Evolutionary conservation across 2,329 filamentous ascomycete genomes (phyloP).

Genomic region (Diplodia mutila): DNA sequence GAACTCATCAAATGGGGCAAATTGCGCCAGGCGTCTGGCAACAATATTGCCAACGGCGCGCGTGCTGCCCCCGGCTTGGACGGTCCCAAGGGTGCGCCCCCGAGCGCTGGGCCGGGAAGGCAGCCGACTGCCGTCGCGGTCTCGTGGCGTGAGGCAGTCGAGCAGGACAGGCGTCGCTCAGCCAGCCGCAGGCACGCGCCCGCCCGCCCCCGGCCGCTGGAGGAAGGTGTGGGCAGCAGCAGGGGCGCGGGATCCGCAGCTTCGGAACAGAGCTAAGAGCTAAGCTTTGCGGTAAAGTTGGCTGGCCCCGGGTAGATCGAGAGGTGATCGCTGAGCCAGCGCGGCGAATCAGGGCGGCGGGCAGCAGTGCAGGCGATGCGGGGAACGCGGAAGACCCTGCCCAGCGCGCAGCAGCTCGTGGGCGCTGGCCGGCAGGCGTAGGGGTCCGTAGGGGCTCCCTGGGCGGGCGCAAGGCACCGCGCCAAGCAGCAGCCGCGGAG

Average conservation of each 20-base stretch:
- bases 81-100: constrained; percentile 2
- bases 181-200: constrained; percentile 17
- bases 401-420: constrained; percentile 2
- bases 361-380: constrained; percentile 1
- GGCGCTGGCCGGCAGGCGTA: background rate
- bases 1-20: constrained; percentile 22
- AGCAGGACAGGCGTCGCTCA: constrained; percentile 1
- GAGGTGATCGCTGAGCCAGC: constrained; percentile 12
- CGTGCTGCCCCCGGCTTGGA: background rate
- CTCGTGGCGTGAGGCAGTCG: constrained; percentile 7
- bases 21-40: constrained; percentile 20
- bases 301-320: constrained; percentile 19
- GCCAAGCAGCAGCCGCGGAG: constrained; percentile 1
- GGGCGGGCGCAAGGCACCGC: background rate
- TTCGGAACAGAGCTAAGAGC: constrained; percentile 16
- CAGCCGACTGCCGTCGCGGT: background rate
- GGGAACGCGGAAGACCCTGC: constrained; percentile 13
- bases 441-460: background rate
- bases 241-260: constrained; percentile 15
- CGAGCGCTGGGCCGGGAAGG: constrained; percentile 9
- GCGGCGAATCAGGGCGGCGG: constrained; percentile 9
- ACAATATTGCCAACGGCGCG: constrained; percentile 22
- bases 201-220: background rate
- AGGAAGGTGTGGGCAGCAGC: background rate
- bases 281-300: constrained; percentile 21